Percentiles rank a stretch among this genome's conserved stretches.
phyloP scores from a whole-genome alignment of 2,329 filamentous ascomycete genomes.

The Fusarium humuli region DNA sequence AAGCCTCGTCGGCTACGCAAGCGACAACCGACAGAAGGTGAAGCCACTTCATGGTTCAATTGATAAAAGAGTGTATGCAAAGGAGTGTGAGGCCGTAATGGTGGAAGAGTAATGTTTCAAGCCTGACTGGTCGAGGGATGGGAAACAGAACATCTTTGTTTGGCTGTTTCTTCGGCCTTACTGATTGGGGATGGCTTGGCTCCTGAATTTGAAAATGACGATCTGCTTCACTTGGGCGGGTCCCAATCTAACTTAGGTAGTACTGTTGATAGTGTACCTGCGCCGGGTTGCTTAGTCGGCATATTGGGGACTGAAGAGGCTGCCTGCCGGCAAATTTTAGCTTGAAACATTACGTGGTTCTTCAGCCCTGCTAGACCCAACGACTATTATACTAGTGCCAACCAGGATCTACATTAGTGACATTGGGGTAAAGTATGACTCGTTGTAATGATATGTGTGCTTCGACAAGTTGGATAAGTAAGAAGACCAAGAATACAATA shows the following conservation, averaged over 20 bases:
- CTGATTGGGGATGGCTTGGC: neutral
- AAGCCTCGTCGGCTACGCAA: neutral
- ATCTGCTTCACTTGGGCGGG: neutral
- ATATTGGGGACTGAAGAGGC: neutral
- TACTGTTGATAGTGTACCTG: neutral
- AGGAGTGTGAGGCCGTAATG: neutral
- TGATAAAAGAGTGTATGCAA: neutral
- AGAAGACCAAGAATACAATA: no score
- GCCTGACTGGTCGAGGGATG: slow-evolving; percentile 4
- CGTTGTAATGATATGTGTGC: no score
- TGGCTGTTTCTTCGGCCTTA: neutral
- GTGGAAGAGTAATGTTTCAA: neutral
- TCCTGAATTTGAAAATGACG: neutral
- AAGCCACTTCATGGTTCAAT: slow-evolving; percentile 17
- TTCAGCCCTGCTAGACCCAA: neutral
- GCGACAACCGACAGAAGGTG: neutral
- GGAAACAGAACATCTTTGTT: slow-evolving; percentile 16
- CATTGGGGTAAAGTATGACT: no score
- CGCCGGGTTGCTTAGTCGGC: neutral
- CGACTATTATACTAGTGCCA: neutral
- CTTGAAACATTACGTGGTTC: neutral
- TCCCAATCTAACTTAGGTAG: neutral
- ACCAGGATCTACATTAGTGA: no score
- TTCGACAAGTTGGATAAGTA: no score
- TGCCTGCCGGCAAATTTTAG: neutral